phyloP scores from a whole-genome alignment of 2,329 filamentous ascomycete species.

The Neofusicoccum sp. region DNA sequence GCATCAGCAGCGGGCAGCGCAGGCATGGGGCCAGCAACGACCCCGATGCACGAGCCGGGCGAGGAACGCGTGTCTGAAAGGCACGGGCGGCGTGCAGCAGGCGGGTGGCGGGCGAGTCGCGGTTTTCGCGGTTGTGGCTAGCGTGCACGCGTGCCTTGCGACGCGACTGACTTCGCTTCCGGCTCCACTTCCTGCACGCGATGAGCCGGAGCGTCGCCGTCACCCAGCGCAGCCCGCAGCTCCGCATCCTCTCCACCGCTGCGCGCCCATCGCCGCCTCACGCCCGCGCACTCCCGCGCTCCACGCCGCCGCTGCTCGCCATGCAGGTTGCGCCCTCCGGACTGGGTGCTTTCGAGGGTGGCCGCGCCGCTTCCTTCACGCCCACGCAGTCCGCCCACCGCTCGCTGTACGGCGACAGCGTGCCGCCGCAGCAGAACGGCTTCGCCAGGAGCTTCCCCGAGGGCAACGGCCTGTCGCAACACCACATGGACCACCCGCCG shows the following conservation, averaged over 20 bases:
- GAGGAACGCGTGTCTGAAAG: not conserved
- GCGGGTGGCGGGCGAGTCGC: not conserved
- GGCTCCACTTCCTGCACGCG: conserved; percentile 13
- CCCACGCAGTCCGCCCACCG: conserved; percentile 32
- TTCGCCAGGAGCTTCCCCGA: conserved; percentile 44
- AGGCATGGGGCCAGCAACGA: not conserved
- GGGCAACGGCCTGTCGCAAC: conserved; percentile 36
- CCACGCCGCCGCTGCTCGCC: not conserved
- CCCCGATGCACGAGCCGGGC: not conserved
- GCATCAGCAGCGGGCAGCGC: not conserved
- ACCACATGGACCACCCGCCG: conserved; percentile 45
- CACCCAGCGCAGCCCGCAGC: conserved; percentile 14
- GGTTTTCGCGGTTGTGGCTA: conserved; percentile 12
- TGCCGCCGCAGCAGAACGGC: conserved; percentile 36
- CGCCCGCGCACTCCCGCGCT: conserved; percentile 8
- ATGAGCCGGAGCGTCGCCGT: conserved; percentile 12
- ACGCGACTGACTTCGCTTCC: conserved; percentile 11
- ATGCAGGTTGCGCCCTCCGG: conserved; percentile 23
- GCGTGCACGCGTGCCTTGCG: conserved; percentile 9
- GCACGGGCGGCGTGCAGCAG: not conserved
- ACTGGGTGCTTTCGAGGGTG: conserved; percentile 22
- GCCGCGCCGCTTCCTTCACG: conserved; percentile 23
- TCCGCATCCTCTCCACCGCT: conserved; percentile 38
- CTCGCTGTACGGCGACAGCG: conserved; percentile 36
- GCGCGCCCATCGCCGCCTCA: conserved; percentile 18